Percentiles rank a stretch among this genome's conserved stretches.
These are phyloP conservation scores for Pleurotus tuber-regium DNA, from an alignment of 768 basidiomycete species.

Conservation along the genomic window DNA sequence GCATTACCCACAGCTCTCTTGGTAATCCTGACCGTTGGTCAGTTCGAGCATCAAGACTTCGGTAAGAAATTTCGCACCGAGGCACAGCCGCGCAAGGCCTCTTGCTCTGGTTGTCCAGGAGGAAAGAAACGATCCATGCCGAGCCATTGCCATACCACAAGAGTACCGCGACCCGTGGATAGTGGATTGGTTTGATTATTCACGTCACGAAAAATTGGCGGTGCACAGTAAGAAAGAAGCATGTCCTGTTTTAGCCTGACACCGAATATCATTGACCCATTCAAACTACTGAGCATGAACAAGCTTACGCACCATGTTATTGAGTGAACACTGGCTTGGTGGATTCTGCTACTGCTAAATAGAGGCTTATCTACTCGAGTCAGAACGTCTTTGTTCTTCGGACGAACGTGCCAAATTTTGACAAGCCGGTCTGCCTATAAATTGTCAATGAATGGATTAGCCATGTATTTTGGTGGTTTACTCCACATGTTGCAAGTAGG, in stretches of 20 bases:
- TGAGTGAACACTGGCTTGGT: conserved; percentile 62
- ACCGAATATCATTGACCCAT: conserved; percentile 4
- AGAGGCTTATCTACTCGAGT: conserved; percentile 73
- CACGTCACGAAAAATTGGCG: conserved; percentile 40
- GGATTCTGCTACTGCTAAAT: conserved; percentile 65
- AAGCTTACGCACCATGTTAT: conserved; percentile 58
- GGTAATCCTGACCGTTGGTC: conserved; percentile 54
- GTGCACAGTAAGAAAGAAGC: conserved; percentile 51
- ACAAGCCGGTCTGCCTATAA: conserved; percentile 66
- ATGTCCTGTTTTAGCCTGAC: conserved; percentile 57
- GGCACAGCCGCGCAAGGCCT: conserved; percentile 52
- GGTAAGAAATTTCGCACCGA: conserved; percentile 41
- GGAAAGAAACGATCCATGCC: conserved; percentile 65
- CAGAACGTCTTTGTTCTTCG: conserved; percentile 31
- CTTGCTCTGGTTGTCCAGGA: conserved; percentile 27
- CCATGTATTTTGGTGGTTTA: conserved; percentile 31
- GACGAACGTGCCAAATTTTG: conserved; percentile 71
- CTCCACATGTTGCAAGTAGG: conserved; percentile 76
- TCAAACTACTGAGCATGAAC: not conserved
- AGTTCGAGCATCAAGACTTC: not conserved
- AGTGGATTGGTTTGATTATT: conserved; percentile 17
- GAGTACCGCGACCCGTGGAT: conserved; percentile 45
- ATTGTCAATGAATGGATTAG: not conserved
- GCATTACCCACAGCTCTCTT: conserved; percentile 61
- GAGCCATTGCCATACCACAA: conserved; percentile 70